A percentile compares a stretch with the other conserved stretches of the same genome.
Conservation (phyloP, 495 filamentous ascomycete genomes). For the Penicillium mononematosum region DNA sequence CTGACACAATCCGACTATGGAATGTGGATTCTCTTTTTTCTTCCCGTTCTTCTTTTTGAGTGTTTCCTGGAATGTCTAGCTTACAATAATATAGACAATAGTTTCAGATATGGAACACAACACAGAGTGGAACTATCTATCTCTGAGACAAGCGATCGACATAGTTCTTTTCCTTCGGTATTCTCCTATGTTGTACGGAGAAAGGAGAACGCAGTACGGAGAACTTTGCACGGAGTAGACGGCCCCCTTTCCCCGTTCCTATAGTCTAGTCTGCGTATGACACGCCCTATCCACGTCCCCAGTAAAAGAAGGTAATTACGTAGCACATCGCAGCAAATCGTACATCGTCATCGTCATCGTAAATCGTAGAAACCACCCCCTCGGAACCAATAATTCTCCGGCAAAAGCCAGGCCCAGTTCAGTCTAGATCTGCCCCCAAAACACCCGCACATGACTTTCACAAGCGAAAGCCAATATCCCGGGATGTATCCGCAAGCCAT, state of each 20-base stretch:
- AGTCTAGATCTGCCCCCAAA: neutral
- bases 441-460: constrained; percentile 5
- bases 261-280: neutral
- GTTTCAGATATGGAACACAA: constrained; percentile 14
- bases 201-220: too few relatives aligned
- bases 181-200: neutral
- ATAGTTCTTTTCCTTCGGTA: neutral
- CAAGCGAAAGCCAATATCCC: neutral
- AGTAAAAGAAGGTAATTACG: neutral
- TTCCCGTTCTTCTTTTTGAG: neutral
- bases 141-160: constrained; percentile 14
- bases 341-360: too few relatives aligned
- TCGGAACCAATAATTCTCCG: constrained; percentile 2
- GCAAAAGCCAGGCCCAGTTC: constrained; percentile 2
- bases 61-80: neutral
- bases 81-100: constrained; percentile 11
- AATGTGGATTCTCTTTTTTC: constrained; percentile 5
- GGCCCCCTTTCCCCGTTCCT: neutral
- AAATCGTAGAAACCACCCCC: neutral
- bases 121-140: neutral
- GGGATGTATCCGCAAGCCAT: neutral
- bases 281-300: neutral
- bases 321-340: neutral
- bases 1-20: neutral
- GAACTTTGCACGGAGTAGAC: too few relatives aligned